A percentile compares a stretch with the other conserved stretches of the same genome.
Conservation (phyloP, 2,329 filamentous ascomycete species). For the Rutstroemia sp. region DNA sequence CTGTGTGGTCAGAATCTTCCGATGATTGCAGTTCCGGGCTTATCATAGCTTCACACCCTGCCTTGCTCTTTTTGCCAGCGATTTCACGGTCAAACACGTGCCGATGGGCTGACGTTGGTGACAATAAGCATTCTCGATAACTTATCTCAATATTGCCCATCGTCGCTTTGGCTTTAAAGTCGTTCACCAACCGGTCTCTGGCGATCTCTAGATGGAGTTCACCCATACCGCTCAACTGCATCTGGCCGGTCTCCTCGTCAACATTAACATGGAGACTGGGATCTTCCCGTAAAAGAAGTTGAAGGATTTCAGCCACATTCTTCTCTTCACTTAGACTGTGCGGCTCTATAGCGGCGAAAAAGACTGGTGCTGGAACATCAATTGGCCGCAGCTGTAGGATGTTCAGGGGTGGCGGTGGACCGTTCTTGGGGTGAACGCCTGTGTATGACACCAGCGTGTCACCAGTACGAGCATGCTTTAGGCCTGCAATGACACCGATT, state of each 20-base stretch:
- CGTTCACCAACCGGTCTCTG: slow-evolving; percentile 75
- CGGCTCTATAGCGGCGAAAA: slow-evolving; percentile 90
- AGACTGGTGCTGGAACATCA: slow-evolving; percentile 84
- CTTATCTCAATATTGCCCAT: slow-evolving; percentile 94
- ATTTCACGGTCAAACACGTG: slow-evolving; percentile 71
- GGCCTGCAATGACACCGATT: slow-evolving; percentile 85
- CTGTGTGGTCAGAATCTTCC: slow-evolving; percentile 34
- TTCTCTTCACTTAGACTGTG: slow-evolving; percentile 72
- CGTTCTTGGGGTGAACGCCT: slow-evolving; percentile 50
- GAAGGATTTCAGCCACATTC: slow-evolving; percentile 66
- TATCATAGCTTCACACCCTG: slow-evolving; percentile 63
- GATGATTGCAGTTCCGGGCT: slow-evolving; percentile 47
- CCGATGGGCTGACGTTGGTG: slow-evolving; percentile 46
- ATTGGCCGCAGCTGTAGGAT: slow-evolving; percentile 80
- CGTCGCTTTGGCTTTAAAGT: slow-evolving; percentile 76
- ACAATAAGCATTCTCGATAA: slow-evolving; percentile 76
- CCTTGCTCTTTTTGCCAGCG: slow-evolving; percentile 71
- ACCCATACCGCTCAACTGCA: slow-evolving; percentile 91
- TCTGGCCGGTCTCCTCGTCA: slow-evolving; percentile 87
- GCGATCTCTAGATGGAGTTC: slow-evolving; percentile 93
- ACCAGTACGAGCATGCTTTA: slow-evolving; percentile 87
- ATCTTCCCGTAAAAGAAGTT: slow-evolving; percentile 79
- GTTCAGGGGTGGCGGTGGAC: slow-evolving; percentile 61
- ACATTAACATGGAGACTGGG: slow-evolving; percentile 80
- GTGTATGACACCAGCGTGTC: slow-evolving; percentile 80